phyloP scores from a whole-genome alignment of 2,329 filamentous ascomycete species.

The Aspergillus viridinutans region DNA sequence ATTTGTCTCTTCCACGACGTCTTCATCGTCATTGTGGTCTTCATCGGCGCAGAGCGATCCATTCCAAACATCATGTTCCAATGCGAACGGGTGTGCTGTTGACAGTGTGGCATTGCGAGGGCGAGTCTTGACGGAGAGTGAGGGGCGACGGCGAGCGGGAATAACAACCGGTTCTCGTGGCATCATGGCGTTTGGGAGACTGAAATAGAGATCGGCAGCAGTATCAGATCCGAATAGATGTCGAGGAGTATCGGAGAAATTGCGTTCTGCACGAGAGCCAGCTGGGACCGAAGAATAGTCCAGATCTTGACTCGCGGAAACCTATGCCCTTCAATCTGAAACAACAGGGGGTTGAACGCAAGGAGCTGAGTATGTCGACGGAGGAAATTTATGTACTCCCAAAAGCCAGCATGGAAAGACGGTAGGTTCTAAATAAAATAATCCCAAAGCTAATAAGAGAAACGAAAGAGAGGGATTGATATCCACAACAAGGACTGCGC shows the following conservation, averaged over 20 bases:
- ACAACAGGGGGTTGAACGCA: background rate
- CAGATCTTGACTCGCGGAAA: background rate
- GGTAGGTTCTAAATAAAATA: background rate
- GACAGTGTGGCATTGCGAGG: conserved; percentile 34
- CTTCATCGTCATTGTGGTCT: conserved; percentile 18
- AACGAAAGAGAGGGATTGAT: background rate
- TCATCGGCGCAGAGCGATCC: conserved; percentile 20
- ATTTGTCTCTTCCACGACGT: conserved; percentile 30
- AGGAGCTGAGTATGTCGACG: background rate
- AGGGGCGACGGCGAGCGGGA: conserved; percentile 34
- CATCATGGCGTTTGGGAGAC: conserved; percentile 16
- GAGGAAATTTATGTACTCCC: background rate
- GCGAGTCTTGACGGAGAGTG: conserved; percentile 34
- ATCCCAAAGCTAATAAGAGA: background rate
- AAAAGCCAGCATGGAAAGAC: background rate
- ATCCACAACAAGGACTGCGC: background rate
- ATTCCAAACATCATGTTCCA: conserved; percentile 22
- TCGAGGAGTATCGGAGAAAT: background rate
- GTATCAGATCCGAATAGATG: background rate
- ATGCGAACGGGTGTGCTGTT: conserved; percentile 15
- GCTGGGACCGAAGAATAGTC: background rate
- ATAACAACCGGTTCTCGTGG: conserved; percentile 26
- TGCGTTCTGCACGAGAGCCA: background rate
- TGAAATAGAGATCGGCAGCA: background rate
- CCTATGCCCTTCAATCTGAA: background rate